A percentile compares a stretch with the other conserved stretches of the same genome.
These are phyloP conservation scores for Taphrina communis DNA, from an alignment of 1,139 yeast species.

Conservation along the genomic window DNA sequence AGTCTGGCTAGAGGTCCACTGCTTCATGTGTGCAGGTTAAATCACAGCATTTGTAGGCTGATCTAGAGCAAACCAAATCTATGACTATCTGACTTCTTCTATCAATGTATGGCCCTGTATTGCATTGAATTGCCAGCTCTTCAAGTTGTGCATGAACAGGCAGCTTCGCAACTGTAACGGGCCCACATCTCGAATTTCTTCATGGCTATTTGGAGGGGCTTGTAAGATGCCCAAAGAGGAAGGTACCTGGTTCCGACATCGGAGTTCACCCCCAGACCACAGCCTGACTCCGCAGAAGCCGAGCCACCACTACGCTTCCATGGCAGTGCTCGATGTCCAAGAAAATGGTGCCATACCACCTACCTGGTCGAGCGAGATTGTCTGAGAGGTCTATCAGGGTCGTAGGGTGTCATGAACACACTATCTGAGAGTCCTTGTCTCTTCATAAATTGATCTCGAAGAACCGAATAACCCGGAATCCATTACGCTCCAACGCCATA, in stretches of 20 bases:
- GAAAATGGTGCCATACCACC: constrained; percentile 1
- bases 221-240: background rate
- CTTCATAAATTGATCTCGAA: constrained; percentile 7
- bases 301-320: constrained; percentile 10
- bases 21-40: too few relatives aligned
- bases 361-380: background rate
- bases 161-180: background rate
- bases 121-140: background rate
- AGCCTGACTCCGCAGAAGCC: background rate
- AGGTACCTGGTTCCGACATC: background rate
- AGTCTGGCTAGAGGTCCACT: too few relatives aligned
- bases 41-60: too few relatives aligned
- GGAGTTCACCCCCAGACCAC: background rate
- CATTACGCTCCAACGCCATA: background rate
- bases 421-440: background rate
- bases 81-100: too few relatives aligned
- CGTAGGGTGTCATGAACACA: constrained; percentile 4
- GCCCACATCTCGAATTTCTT: background rate
- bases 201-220: background rate
- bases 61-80: too few relatives aligned
- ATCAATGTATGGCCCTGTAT: too few relatives aligned
- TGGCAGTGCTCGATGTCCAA: background rate
- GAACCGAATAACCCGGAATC: background rate
- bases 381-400: constrained; percentile 1
- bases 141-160: background rate